Conservation (phyloP, 2,329 filamentous ascomycete genomes). For the Talaromyces sp. region DNA sequence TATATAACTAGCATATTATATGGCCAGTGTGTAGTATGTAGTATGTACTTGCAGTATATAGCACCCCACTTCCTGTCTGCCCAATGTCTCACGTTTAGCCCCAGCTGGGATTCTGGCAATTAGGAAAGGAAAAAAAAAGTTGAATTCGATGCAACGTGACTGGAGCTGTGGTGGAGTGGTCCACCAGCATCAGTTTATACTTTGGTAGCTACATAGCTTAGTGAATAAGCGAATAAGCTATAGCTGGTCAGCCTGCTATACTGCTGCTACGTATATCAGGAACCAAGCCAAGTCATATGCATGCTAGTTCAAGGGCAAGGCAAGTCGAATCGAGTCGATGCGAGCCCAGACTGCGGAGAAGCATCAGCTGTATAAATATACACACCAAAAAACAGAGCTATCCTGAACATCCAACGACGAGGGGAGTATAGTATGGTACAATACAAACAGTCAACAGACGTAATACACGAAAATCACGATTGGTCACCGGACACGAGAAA, state of each 20-base stretch:
- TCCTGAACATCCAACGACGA: too few relatives aligned
- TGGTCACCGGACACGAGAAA: constrained; percentile 1
- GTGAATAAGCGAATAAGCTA: neutral
- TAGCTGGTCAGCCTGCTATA: too few relatives aligned
- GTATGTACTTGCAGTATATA: neutral
- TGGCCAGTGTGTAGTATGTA: too few relatives aligned
- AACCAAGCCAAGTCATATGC: too few relatives aligned
- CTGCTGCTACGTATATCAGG: too few relatives aligned
- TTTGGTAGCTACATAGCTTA: too few relatives aligned
- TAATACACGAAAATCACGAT: neutral
- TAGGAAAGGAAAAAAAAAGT: neutral
- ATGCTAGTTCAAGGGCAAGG: too few relatives aligned
- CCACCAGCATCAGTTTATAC: too few relatives aligned
- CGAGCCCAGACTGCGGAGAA: too few relatives aligned
- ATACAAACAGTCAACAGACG: neutral
- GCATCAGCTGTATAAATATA: too few relatives aligned
- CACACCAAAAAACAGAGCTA: too few relatives aligned
- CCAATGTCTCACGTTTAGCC: neutral
- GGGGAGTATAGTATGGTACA: neutral
- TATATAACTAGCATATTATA: too few relatives aligned
- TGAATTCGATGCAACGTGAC: neutral
- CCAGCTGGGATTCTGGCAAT: neutral
- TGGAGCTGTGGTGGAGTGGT: neutral
- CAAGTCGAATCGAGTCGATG: neutral
- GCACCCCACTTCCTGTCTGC: neutral